These are phyloP conservation scores for Dimocarpus longan DNA, from an alignment of 345 rosid species.

Conservation along the genomic window DNA sequence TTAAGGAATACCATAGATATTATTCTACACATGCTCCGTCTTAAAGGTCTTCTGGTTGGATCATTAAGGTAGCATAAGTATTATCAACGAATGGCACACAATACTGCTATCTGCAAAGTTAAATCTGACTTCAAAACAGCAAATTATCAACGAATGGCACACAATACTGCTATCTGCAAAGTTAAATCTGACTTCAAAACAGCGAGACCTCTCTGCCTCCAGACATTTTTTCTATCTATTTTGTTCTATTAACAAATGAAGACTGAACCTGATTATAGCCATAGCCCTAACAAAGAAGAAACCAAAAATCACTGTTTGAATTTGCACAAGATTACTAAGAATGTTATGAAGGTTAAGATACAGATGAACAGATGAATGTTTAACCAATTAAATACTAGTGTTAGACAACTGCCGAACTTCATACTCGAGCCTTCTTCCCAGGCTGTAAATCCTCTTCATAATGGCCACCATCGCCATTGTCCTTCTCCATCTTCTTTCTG, in stretches of 20 bases:
- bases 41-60: too few species aligned
- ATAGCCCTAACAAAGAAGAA: background rate
- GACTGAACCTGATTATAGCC: background rate
- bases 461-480: slow-evolving; percentile 53
- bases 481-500: slow-evolving; percentile 86
- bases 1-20: too few species aligned
- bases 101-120: background rate
- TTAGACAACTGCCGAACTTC: slow-evolving; percentile 11
- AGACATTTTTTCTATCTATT: background rate
- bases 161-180: background rate
- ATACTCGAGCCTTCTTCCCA: slow-evolving; percentile 61
- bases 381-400: slow-evolving; percentile 1
- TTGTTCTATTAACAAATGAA: background rate
- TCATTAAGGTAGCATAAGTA: too few species aligned
- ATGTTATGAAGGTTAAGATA: background rate
- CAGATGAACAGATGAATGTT: background rate
- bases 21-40: too few species aligned
- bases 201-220: background rate
- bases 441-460: slow-evolving; percentile 48
- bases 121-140: background rate
- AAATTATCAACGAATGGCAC: too few species aligned
- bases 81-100: too few species aligned
- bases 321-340: background rate
- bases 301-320: background rate
- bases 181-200: background rate